Base-by-base conservation (phyloP, 345 rosid genomes). In the Rhodamnia rubescens region DNA sequence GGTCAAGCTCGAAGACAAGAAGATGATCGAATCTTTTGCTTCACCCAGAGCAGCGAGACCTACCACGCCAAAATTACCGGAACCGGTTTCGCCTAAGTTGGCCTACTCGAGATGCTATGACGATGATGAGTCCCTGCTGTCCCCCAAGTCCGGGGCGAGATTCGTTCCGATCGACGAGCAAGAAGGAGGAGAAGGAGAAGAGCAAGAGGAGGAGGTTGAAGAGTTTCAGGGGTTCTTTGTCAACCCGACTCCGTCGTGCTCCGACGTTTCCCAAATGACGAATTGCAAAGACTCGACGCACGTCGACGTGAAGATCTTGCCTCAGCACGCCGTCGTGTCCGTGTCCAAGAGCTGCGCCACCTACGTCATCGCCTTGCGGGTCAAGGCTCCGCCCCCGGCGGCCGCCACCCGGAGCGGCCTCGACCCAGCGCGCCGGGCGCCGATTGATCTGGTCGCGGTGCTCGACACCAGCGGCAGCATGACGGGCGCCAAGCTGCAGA, bases 91-190 rank as follows among this genome's bases (percentile, higher is more conserved):
- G 58, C 84, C 58, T 9, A 84, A 80, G 15, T 84, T 54, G 59
- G 75, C 88, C 32, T 86, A 82, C 84, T 88, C 90, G 20, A 90
- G 92, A 85, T 91, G 90, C 57, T 96, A 96, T 87, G 93, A 94
- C 10, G 98, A 96, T 47, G 99, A 96, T 53, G 98, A 96, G 92
- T 95, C 97, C 36, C 87, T 96, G 86, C 83, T 91, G 47, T 92
- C 96, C 5, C 90, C 93, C n/a, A 84, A 53, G 61, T 5, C 16
- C 84, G 40, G 84, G 55, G 61, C 42, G 84, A 82, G 61, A 56
- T 82, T 82, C 24, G 2, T 42, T 82, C 59, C 84, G 58, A 95
- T 96, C 24, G 97, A 95, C 4, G 98, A 96, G 88, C 90, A 16
- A 15, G 61, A 53, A 27, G 84, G 36, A 82, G 40, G 15, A 52